phyloP scores from a whole-genome alignment of 495 filamentous ascomycete genomes.

The Xanthoparmelia taractica region DNA sequence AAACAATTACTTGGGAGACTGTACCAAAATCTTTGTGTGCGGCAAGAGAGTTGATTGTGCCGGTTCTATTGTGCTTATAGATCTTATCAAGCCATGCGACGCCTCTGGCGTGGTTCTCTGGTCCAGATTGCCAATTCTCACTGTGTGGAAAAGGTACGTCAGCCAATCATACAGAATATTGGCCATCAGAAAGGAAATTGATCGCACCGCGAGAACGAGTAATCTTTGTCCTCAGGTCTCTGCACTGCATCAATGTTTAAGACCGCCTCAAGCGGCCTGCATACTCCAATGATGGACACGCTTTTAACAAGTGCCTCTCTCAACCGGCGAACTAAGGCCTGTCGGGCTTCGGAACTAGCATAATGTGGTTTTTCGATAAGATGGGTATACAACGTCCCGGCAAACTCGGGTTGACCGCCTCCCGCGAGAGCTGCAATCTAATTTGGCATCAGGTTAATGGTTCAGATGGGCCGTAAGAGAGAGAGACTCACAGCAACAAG shows the following conservation, averaged over 20 bases:
- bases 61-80: slow-evolving; percentile 33
- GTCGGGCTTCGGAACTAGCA: slow-evolving; percentile 32
- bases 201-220: slow-evolving; percentile 37
- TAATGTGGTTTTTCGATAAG: slow-evolving; percentile 39
- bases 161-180: slow-evolving; percentile 8
- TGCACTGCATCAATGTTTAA: slow-evolving; percentile 42
- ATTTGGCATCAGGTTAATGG: background rate
- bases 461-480: background rate
- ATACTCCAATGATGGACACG: slow-evolving; percentile 45
- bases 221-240: slow-evolving; percentile 45
- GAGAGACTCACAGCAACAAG: slow-evolving; percentile 38
- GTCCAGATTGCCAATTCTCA: slow-evolving; percentile 37
- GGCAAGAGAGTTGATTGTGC: slow-evolving; percentile 36
- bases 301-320: slow-evolving; percentile 47
- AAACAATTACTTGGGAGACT: background rate
- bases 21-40: slow-evolving; percentile 45
- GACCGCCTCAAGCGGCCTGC: slow-evolving; percentile 46
- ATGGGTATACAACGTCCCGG: slow-evolving; percentile 44
- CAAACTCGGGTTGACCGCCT: slow-evolving; percentile 40
- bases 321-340: slow-evolving; percentile 43
- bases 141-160: slow-evolving; percentile 9
- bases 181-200: background rate
- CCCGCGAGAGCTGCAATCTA: slow-evolving; percentile 38
- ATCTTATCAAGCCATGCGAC: slow-evolving; percentile 41
- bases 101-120: slow-evolving; percentile 40